Percentiles rank a stretch among this genome's conserved stretches.
Conservation (phyloP, 306 rosid genomes). For the Citrullus amarus region DNA sequence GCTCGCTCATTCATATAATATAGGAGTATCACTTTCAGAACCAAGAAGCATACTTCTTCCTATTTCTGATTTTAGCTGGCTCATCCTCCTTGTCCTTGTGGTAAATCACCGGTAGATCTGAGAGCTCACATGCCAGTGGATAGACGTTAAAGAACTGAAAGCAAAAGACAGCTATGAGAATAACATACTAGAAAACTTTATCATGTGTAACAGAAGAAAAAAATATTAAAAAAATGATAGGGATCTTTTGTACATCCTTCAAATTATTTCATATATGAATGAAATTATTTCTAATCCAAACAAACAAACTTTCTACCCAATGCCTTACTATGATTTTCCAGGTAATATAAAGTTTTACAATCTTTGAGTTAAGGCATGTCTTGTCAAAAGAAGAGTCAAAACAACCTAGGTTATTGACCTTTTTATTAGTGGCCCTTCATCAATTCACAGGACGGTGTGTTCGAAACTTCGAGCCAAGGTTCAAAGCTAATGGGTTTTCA, state of each 20-base stretch:
- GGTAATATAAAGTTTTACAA: neutral
- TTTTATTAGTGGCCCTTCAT: neutral
- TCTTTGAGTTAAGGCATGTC: neutral
- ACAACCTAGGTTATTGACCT: neutral
- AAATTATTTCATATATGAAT: no score
- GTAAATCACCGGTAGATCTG: slow-evolving; percentile 20
- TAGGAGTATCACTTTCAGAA: neutral
- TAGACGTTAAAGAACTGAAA: slow-evolving; percentile 27
- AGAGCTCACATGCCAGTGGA: slow-evolving; percentile 30
- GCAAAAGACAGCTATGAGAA: neutral
- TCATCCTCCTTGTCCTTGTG: slow-evolving; percentile 14
- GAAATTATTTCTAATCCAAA: no score
- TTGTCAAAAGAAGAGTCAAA: neutral
- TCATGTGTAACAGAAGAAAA: neutral
- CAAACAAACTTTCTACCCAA: neutral
- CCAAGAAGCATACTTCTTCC: slow-evolving; percentile 19
- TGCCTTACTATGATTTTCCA: neutral
- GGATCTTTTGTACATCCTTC: no score
- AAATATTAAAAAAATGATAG: neutral
- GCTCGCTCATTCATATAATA: neutral
- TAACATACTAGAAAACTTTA: neutral
- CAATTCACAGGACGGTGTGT: neutral
- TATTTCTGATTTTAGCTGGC: slow-evolving; percentile 6
- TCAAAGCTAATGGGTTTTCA: neutral
- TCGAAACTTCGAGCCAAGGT: neutral